Conservation (phyloP, 2,329 filamentous ascomycete genomes). For the Trichophaea hybrida region DNA sequence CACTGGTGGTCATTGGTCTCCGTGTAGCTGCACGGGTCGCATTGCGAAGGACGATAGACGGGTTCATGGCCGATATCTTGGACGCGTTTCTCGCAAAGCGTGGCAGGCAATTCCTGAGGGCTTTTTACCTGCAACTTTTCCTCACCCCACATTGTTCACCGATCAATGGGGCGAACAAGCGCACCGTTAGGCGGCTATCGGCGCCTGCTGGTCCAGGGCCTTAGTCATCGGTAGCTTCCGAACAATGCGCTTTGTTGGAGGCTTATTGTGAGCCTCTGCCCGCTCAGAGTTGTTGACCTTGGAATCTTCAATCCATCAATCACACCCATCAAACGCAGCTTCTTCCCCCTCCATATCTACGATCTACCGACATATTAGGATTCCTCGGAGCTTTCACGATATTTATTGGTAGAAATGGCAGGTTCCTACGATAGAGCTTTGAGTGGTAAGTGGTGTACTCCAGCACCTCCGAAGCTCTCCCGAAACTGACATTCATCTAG, state of each 20-base stretch:
- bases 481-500: constrained; percentile 36
- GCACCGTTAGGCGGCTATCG: neutral
- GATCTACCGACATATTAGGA: neutral
- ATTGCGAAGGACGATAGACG: constrained; percentile 10
- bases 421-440: constrained; percentile 96
- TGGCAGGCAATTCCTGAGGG: too few relatives aligned
- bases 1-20: neutral
- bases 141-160: neutral
- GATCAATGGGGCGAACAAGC: neutral
- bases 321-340: neutral
- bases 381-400: constrained; percentile 2
- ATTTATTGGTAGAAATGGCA: constrained; percentile 39
- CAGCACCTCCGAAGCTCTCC: constrained; percentile 30
- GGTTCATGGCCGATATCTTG: constrained; percentile 12
- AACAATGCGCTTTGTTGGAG: neutral
- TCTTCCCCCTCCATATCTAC: neutral
- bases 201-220: neutral
- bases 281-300: neutral
- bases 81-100: neutral
- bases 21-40: constrained; percentile 3
- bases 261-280: neutral
- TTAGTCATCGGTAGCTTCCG: constrained; percentile 9
- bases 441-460: constrained; percentile 55
- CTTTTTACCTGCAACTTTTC: neutral
- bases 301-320: constrained; percentile 2